Percentiles rank a stretch among this genome's conserved stretches.
Conservation (phyloP, 345 rosid genomes). For the Brassica carinata region DNA sequence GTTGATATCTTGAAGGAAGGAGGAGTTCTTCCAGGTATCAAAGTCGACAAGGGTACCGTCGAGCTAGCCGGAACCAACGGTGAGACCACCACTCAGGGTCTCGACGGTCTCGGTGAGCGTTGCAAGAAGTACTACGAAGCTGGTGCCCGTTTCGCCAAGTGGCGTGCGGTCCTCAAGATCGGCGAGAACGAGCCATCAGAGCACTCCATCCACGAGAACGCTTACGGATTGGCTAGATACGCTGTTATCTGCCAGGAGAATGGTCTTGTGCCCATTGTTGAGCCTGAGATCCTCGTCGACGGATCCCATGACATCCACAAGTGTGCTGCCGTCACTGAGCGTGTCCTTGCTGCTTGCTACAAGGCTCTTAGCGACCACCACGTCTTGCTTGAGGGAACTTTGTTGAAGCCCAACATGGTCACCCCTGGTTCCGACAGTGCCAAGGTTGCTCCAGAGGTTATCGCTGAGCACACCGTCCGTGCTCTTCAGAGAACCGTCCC, state of each 20-base stretch:
- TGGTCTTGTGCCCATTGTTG: not conserved
- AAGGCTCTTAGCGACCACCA: constrained; percentile 1
- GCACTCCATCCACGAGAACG: not conserved
- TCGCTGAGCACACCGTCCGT: not conserved
- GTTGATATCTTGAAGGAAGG: constrained; percentile 84
- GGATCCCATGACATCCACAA: not conserved
- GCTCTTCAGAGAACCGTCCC: not conserved
- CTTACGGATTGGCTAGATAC: not conserved
- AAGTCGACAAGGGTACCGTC: constrained; percentile 96
- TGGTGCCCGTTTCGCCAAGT: not conserved
- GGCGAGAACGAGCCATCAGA: not conserved
- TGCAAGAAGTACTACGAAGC: constrained; percentile 12
- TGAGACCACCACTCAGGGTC: constrained; percentile 96
- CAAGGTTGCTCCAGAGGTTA: not conserved
- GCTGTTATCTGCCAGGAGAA: not conserved
- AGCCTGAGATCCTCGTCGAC: not conserved
- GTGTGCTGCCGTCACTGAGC: not conserved
- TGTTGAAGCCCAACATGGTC: not conserved
- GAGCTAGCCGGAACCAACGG: constrained; percentile 88
- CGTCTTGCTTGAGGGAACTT: not conserved
- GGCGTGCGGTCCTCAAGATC: not conserved
- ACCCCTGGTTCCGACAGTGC: not conserved
- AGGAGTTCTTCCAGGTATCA: constrained; percentile 95
- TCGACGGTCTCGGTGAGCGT: constrained; percentile 76
- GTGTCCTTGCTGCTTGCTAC: not conserved